Evolutionary conservation across 2,329 filamentous ascomycete species (phyloP).

Genomic region (Alternaria metachromatica): DNA sequence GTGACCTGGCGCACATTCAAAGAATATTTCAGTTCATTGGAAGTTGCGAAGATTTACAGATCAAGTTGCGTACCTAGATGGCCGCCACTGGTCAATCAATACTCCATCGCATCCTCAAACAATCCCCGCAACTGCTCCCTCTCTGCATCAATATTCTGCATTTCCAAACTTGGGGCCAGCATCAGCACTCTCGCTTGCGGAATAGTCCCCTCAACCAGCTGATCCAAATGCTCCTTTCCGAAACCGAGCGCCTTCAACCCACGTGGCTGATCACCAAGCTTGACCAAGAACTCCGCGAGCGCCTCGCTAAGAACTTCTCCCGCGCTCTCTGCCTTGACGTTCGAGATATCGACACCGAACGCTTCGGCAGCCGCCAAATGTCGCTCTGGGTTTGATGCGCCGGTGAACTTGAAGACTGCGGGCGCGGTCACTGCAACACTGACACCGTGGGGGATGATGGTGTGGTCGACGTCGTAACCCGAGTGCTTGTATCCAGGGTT

Average conservation of each 20-base stretch:
- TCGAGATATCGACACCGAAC: conserved; percentile 87
- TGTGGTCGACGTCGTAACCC: conserved; percentile 78
- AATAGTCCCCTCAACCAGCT: conserved; percentile 89
- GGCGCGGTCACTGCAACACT: conserved; percentile 93
- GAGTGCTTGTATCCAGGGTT: conserved; percentile 89
- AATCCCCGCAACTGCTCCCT: conserved; percentile 56
- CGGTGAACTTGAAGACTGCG: conserved; percentile 93
- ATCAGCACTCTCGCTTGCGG: conserved; percentile 90
- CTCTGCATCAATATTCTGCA: conserved; percentile 54
- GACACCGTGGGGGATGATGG: conserved; percentile 95
- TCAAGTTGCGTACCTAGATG: too few species aligned
- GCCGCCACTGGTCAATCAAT: conserved; percentile 17
- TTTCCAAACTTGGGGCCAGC: conserved; percentile 80
- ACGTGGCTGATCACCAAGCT: conserved; percentile 86
- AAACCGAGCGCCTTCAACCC: conserved; percentile 88
- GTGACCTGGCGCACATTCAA: too few species aligned
- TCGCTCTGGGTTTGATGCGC: conserved; percentile 86
- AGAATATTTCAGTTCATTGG: too few species aligned
- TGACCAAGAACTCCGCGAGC: conserved; percentile 77
- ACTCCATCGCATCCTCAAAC: conserved; percentile 57
- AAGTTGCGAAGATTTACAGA: not conserved
- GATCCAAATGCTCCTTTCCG: conserved; percentile 74
- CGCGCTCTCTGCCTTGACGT: conserved; percentile 86
- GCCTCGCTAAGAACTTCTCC: conserved; percentile 89
- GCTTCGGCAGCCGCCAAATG: conserved; percentile 88